Conservation (phyloP, 2,329 filamentous ascomycete genomes). For the Ophiostoma piceae region DNA sequence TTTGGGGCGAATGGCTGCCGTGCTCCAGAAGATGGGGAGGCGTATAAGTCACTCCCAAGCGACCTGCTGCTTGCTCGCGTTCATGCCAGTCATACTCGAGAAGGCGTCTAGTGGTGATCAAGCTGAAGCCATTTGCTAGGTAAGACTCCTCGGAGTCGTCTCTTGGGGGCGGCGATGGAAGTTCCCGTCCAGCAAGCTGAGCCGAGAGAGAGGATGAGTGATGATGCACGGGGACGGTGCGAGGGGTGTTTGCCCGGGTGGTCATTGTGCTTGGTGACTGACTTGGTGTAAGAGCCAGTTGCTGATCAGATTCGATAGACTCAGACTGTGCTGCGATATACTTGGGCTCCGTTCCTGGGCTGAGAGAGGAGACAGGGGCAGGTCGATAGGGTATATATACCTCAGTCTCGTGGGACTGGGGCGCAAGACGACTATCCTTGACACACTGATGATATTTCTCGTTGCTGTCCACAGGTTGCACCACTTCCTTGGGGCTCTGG, state of each 20-base stretch:
- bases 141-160: conserved; percentile 33
- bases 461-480: conserved; percentile 36
- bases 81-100: conserved; percentile 42
- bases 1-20: not conserved
- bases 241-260: conserved; percentile 16
- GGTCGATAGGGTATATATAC: conserved; percentile 25
- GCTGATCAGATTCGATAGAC: not conserved
- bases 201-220: conserved; percentile 16
- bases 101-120: conserved; percentile 53
- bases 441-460: conserved; percentile 41
- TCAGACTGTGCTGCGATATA: not conserved
- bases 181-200: not conserved
- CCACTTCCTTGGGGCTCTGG: conserved; percentile 36
- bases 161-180: conserved; percentile 31
- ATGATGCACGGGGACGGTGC: conserved; percentile 7
- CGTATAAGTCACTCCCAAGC: conserved; percentile 41
- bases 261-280: conserved; percentile 15
- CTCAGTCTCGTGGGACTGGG: not conserved
- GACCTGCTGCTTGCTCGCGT: conserved; percentile 39
- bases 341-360: not conserved
- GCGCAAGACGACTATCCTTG: conserved; percentile 28
- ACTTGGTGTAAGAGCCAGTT: conserved; percentile 12
- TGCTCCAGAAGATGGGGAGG: conserved; percentile 31
- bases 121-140: conserved; percentile 36
- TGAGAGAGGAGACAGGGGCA: conserved; percentile 16